phyloP scores from a whole-genome alignment of 495 filamentous ascomycete genomes.

The Amniculicola lignicola region DNA sequence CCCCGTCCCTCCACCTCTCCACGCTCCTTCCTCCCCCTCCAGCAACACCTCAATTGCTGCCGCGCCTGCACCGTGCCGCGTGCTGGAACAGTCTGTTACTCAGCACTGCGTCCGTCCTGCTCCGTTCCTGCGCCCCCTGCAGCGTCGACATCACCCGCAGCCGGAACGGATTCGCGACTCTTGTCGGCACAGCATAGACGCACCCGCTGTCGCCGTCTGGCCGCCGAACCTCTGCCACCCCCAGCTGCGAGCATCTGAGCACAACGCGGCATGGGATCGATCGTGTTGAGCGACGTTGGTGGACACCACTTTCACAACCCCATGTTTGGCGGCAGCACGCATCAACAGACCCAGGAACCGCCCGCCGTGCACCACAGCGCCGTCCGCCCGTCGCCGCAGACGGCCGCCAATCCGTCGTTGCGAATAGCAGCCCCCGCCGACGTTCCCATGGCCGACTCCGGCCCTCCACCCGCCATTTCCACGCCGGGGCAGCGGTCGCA shows the following conservation, averaged over 20 bases:
- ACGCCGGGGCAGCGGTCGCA: constrained; percentile 21
- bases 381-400: constrained; percentile 24
- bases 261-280: constrained; percentile 36
- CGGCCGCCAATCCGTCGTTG: constrained; percentile 13
- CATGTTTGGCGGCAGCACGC: constrained; percentile 54
- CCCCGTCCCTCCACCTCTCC: not conserved
- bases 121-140: constrained; percentile 15
- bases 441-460: constrained; percentile 34
- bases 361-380: constrained; percentile 27
- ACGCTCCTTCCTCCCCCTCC: not conserved
- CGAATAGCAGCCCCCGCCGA: constrained; percentile 25
- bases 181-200: not conserved
- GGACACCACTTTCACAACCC: constrained; percentile 39
- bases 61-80: not conserved
- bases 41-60: not conserved
- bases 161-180: constrained; percentile 12
- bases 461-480: constrained; percentile 14
- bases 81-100: no score
- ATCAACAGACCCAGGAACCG: constrained; percentile 35
- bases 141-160: constrained; percentile 14
- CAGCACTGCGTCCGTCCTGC: not conserved
- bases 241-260: not conserved
- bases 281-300: constrained; percentile 36
- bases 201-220: not conserved
- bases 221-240: not conserved